Evolutionary conservation across 2,329 filamentous ascomycete genomes (phyloP).

Genomic region (Stromatinia cepivora): DNA sequence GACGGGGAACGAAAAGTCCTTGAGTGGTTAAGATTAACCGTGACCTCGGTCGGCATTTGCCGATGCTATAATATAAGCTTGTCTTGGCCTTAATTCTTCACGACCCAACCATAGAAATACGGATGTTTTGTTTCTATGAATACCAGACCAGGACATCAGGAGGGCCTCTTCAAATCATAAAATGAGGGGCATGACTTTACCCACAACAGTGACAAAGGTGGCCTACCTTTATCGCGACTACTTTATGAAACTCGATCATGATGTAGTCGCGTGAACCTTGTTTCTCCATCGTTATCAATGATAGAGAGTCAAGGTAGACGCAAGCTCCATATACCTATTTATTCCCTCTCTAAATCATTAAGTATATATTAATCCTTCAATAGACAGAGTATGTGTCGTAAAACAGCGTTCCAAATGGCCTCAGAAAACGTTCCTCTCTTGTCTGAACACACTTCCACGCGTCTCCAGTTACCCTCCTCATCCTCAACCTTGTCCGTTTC

Average conservation of each 20-base stretch:
- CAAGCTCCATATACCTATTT: not conserved
- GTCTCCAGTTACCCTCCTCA: not conserved
- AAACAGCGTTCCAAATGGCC: not conserved
- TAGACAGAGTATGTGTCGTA: not conserved
- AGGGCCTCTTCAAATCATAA: not conserved
- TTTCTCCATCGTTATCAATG: constrained; percentile 2
- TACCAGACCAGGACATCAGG: not conserved
- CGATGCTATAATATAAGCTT: not conserved
- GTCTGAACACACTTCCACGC: not conserved
- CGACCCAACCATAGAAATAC: not conserved
- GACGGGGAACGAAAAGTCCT: not conserved
- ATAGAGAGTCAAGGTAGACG: not conserved
- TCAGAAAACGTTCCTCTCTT: constrained; percentile 9
- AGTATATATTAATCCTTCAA: not conserved
- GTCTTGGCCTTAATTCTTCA: not conserved
- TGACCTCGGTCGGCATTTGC: constrained; percentile 4
- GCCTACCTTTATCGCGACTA: not conserved
- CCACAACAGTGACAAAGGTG: not conserved
- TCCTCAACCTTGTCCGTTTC: not conserved
- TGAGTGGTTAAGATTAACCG: not conserved
- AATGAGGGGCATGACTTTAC: not conserved
- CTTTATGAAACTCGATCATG: not conserved
- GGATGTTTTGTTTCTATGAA: not conserved
- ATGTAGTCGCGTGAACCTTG: constrained; percentile 15
- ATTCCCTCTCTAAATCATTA: not conserved